Percentiles rank a stretch among this genome's conserved stretches.
Conservation (phyloP, 129 eudicot species). For the Flaveria robusta region DNA sequence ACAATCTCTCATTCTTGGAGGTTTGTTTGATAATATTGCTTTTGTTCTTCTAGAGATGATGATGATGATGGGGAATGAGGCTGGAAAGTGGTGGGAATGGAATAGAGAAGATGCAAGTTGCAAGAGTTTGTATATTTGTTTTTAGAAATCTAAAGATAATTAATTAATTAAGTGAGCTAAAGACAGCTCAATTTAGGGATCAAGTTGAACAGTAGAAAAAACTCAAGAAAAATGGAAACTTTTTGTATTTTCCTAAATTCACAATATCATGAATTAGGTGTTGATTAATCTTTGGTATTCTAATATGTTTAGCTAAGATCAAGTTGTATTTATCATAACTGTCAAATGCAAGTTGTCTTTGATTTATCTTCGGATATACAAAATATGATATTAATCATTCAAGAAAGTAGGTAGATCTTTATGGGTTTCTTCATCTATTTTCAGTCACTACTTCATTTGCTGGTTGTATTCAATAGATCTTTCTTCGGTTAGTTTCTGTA, state of each 20-base stretch:
- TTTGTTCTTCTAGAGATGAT: constrained; percentile 19
- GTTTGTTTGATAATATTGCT: constrained; percentile 29
- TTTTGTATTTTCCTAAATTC: constrained; percentile 16
- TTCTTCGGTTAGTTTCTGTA: background rate
- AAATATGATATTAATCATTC: background rate
- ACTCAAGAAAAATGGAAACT: constrained; percentile 11
- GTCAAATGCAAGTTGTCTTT: constrained; percentile 6
- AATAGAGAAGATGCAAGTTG: constrained; percentile 56
- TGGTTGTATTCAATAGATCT: background rate
- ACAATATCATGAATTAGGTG: constrained; percentile 10
- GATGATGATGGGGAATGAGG: constrained; percentile 30
- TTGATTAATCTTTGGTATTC: constrained; percentile 4
- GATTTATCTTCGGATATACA: background rate
- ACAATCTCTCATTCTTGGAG: constrained; percentile 20
- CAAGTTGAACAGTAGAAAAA: constrained; percentile 42
- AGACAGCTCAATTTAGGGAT: constrained; percentile 53
- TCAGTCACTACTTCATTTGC: background rate
- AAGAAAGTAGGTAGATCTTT: background rate
- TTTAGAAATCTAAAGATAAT: constrained; percentile 31
- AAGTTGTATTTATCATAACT: constrained; percentile 11
- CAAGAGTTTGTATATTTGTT: constrained; percentile 52
- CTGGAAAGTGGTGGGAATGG: constrained; percentile 43
- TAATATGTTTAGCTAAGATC: background rate
- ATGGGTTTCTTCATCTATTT: background rate
- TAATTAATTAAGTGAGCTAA: constrained; percentile 39